Percentiles rank a stretch among this genome's conserved stretches.
phyloP scores from a whole-genome alignment of 345 rosid genomes.

The Citrus reticulata region DNA sequence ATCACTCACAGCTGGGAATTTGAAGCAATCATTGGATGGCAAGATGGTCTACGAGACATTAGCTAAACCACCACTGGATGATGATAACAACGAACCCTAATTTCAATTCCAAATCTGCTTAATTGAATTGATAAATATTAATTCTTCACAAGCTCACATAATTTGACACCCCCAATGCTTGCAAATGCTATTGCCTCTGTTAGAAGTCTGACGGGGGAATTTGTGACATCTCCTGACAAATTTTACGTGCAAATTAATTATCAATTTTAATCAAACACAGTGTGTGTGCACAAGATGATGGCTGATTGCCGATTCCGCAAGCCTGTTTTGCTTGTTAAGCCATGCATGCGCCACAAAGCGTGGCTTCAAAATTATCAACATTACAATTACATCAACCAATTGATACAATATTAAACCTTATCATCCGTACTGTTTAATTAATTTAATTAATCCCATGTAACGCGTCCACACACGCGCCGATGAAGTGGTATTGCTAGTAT shows the following conservation, averaged over 20 bases:
- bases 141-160: background rate
- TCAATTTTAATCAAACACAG: background rate
- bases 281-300: conserved; percentile 7
- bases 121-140: background rate
- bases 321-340: background rate
- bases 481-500: background rate
- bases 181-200: background rate
- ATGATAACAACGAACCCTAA: background rate
- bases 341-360: conserved; percentile 6
- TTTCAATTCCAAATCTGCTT: background rate
- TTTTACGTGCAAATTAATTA: background rate
- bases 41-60: background rate
- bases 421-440: background rate
- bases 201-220: background rate
- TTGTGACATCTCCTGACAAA: background rate
- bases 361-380: background rate
- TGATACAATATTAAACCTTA: background rate
- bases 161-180: background rate
- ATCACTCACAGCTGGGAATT: background rate
- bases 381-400: background rate
- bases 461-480: background rate
- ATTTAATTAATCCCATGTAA: background rate
- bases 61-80: background rate
- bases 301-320: conserved; percentile 13
- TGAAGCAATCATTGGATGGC: background rate